phyloP scores from a whole-genome alignment of 1,284 basidiomycete species.

The Abortiporus biennis region DNA sequence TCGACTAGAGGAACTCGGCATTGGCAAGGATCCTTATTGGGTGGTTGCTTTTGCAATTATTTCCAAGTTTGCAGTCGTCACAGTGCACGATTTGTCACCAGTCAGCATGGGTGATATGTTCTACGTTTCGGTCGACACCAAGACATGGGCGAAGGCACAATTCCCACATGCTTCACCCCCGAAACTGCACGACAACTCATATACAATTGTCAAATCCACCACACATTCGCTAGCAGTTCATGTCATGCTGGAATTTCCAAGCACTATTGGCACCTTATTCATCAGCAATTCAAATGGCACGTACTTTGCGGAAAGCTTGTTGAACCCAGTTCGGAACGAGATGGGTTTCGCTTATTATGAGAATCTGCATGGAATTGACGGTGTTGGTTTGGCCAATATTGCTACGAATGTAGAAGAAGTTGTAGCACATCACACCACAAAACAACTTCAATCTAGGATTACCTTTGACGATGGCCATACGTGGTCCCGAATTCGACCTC shows the following conservation, averaged over 20 bases:
- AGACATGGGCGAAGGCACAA: constrained; percentile 75
- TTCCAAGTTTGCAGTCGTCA: constrained; percentile 86
- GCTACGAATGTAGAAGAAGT: constrained; percentile 82
- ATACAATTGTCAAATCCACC: constrained; percentile 93
- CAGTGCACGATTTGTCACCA: constrained; percentile 59
- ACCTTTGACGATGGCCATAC: constrained; percentile 91
- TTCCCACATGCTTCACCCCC: constrained; percentile 85
- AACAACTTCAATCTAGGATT: constrained; percentile 72
- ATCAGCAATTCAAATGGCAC: constrained; percentile 94
- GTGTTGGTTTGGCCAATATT: constrained; percentile 87
- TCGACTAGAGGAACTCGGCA: constrained; percentile 77
- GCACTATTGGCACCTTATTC: constrained; percentile 85
- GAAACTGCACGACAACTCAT: constrained; percentile 81
- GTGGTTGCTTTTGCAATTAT: constrained; percentile 88
- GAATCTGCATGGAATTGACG: constrained; percentile 87
- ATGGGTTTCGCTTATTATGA: constrained; percentile 93
- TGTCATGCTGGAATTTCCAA: constrained; percentile 73
- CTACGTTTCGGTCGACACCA: constrained; percentile 80
- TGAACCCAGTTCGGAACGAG: constrained; percentile 86
- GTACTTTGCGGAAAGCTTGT: constrained; percentile 86
- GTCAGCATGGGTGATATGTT: constrained; percentile 68
- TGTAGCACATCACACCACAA: constrained; percentile 54
- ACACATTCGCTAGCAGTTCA: constrained; percentile 92
- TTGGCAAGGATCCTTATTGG: constrained; percentile 77
- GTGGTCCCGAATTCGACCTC: constrained; percentile 73